These are phyloP conservation scores for Starmerella vitae DNA, from an alignment of 805 yeast genomes.

Conservation along the genomic window DNA sequence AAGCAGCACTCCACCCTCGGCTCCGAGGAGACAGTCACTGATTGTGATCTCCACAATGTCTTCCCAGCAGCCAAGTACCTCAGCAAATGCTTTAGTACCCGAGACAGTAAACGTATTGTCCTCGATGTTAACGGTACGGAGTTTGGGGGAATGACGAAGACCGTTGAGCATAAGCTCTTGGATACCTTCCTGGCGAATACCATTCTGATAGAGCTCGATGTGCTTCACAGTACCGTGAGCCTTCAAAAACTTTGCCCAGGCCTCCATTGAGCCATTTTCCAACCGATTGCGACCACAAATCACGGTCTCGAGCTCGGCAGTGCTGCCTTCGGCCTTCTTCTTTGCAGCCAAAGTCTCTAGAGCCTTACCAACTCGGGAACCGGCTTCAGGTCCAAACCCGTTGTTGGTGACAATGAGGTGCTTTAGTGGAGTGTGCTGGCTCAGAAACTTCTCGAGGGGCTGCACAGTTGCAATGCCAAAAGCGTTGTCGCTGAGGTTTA, in stretches of 20 bases:
- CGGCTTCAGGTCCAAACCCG: slow-evolving; percentile 98
- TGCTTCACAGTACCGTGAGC: slow-evolving; percentile 61
- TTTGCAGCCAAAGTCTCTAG: slow-evolving; percentile 55
- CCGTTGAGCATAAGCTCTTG: slow-evolving; percentile 62
- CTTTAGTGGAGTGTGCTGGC: slow-evolving; percentile 63
- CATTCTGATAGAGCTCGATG: slow-evolving; percentile 83
- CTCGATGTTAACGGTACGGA: slow-evolving; percentile 70
- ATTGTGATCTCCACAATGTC: slow-evolving; percentile 62
- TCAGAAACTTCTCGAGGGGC: slow-evolving; percentile 65
- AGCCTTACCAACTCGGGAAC: slow-evolving; percentile 83
- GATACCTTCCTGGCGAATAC: slow-evolving; percentile 90
- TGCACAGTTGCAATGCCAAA: slow-evolving; percentile 92
- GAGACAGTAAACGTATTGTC: slow-evolving; percentile 80
- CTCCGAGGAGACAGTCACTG: slow-evolving; percentile 77
- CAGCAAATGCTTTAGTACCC: slow-evolving; percentile 55
- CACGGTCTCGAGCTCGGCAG: slow-evolving; percentile 55
- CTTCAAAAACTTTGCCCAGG: slow-evolving; percentile 72
- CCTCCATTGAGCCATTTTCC: slow-evolving; percentile 84
- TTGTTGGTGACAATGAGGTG: slow-evolving; percentile 85
- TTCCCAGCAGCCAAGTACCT: slow-evolving; percentile 49
- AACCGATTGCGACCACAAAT: slow-evolving; percentile 95
- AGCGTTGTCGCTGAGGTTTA: slow-evolving; percentile 89
- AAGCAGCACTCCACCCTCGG: slow-evolving; percentile 55
- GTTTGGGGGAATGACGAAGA: slow-evolving; percentile 43
- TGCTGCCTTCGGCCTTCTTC: slow-evolving; percentile 37